A percentile compares a stretch with the other conserved stretches of the same genome.
Evolutionary conservation across 1,284 basidiomycete genomes (phyloP).

Genomic region (Heimioporus punctisporus): DNA sequence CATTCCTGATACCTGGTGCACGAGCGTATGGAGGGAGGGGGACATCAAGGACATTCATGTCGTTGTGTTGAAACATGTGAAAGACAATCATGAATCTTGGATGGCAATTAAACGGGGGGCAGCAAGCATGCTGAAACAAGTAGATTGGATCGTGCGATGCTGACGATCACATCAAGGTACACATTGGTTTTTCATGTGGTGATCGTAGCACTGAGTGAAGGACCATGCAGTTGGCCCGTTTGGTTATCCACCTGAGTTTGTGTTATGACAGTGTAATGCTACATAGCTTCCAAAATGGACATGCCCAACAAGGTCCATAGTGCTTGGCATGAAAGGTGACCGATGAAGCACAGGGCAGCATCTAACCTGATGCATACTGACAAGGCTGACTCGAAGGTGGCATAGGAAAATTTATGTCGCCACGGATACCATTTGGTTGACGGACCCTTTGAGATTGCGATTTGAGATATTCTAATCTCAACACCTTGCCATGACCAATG

Average conservation of each 20-base stretch:
- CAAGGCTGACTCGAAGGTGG: too few relatives aligned
- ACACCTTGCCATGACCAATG: too few relatives aligned
- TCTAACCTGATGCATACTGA: too few relatives aligned
- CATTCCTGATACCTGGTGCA: slow-evolving; percentile 1
- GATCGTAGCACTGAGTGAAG: not conserved
- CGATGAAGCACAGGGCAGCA: too few relatives aligned
- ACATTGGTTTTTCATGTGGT: not conserved
- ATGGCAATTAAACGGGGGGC: slow-evolving; percentile 14
- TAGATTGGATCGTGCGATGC: slow-evolving; percentile 19
- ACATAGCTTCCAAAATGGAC: too few relatives aligned
- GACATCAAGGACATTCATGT: slow-evolving; percentile 14
- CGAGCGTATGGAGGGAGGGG: slow-evolving; percentile 9
- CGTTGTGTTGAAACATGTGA: slow-evolving; percentile 14
- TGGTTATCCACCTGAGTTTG: slow-evolving; percentile 8
- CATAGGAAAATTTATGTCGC: too few relatives aligned
- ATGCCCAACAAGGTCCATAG: too few relatives aligned
- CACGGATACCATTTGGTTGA: too few relatives aligned
- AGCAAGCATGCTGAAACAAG: slow-evolving; percentile 17
- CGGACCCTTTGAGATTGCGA: too few relatives aligned
- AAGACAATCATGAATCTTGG: slow-evolving; percentile 20
- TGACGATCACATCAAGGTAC: slow-evolving; percentile 9
- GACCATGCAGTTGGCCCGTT: slow-evolving; percentile 12
- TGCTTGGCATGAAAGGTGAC: too few relatives aligned
- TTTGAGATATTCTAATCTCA: too few relatives aligned
- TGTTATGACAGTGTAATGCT: too few relatives aligned